Conservation (phyloP, 2,329 filamentous ascomycete species). For the Xylaria arbuscula region DNA sequence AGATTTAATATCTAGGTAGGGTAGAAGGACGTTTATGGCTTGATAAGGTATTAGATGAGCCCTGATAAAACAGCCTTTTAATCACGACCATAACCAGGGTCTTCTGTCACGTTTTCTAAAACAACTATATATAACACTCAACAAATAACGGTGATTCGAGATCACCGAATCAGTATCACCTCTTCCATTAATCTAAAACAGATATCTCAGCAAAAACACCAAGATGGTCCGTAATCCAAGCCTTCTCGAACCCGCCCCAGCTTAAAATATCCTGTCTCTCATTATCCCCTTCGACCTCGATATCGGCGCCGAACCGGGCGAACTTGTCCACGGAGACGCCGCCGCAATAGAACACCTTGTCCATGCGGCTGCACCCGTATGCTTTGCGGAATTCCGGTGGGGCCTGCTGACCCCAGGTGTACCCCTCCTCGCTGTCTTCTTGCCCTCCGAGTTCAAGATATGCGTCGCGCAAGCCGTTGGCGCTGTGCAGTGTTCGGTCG, state of each 20-base stretch:
- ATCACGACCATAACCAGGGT: too few relatives aligned
- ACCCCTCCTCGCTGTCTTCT: slow-evolving; percentile 60
- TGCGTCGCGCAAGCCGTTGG: slow-evolving; percentile 62
- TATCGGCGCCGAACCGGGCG: slow-evolving; percentile 58
- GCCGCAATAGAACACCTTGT: slow-evolving; percentile 61
- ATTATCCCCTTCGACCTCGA: slow-evolving; percentile 53
- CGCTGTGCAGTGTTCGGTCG: slow-evolving; percentile 58
- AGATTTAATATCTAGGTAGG: too few relatives aligned
- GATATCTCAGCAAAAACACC: slow-evolving; percentile 54
- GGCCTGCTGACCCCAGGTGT: slow-evolving; percentile 67
- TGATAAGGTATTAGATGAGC: too few relatives aligned
- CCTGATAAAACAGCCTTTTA: too few relatives aligned
- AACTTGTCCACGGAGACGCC: slow-evolving; percentile 49
- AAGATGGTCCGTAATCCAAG: slow-evolving; percentile 63
- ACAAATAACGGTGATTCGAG: too few relatives aligned
- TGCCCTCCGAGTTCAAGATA: slow-evolving; percentile 61
- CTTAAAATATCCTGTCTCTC: slow-evolving; percentile 42
- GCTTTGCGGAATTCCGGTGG: slow-evolving; percentile 51
- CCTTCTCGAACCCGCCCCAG: slow-evolving; percentile 51
- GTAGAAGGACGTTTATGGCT: too few relatives aligned
- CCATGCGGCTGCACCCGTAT: slow-evolving; percentile 64
- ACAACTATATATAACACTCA: too few relatives aligned
- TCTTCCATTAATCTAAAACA: slow-evolving; percentile 27
- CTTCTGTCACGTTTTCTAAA: too few relatives aligned
- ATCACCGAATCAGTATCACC: not conserved